A percentile compares a stretch with the other conserved stretches of the same genome.
Conservation (phyloP, 1,284 basidiomycete genomes). For the Salmacisia buchloeana region DNA sequence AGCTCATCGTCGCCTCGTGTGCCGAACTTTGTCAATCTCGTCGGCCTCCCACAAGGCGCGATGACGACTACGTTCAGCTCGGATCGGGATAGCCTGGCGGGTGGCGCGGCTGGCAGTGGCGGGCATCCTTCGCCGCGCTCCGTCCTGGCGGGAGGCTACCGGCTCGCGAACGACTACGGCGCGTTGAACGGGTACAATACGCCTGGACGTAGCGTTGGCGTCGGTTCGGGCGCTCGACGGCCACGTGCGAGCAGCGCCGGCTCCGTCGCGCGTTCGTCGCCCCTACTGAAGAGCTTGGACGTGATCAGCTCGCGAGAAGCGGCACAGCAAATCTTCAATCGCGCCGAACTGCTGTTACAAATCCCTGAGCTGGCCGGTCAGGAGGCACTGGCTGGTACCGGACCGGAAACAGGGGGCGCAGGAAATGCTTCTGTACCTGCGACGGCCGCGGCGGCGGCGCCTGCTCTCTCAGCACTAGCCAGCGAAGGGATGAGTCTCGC, state of each 20-base stretch:
- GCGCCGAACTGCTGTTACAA: not conserved
- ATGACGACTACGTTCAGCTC: not conserved
- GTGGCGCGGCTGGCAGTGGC: no score
- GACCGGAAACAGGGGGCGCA: no score
- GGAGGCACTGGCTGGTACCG: not conserved
- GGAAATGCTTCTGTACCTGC: no score
- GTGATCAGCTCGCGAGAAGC: not conserved
- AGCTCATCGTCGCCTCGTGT: not conserved
- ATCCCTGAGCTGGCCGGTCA: not conserved
- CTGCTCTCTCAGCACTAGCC: no score
- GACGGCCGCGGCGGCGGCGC: no score
- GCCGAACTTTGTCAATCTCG: not conserved
- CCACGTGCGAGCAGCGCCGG: conserved; percentile 2
- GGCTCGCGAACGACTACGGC: no score
- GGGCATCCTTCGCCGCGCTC: no score
- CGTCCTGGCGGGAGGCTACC: no score
- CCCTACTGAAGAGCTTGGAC: not conserved
- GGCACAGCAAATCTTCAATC: not conserved
- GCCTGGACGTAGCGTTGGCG: not conserved
- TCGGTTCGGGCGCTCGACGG: not conserved
- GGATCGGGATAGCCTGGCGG: not conserved
- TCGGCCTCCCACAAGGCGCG: no score
- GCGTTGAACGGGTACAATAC: no score
- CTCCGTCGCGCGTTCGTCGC: not conserved
- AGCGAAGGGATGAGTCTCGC: not conserved